Evolutionary conservation across 352 stramenopile species (phyloP), one percentile per base, ranked within the genome.

Genomic region (Phytopythium kandeliae): DNA sequence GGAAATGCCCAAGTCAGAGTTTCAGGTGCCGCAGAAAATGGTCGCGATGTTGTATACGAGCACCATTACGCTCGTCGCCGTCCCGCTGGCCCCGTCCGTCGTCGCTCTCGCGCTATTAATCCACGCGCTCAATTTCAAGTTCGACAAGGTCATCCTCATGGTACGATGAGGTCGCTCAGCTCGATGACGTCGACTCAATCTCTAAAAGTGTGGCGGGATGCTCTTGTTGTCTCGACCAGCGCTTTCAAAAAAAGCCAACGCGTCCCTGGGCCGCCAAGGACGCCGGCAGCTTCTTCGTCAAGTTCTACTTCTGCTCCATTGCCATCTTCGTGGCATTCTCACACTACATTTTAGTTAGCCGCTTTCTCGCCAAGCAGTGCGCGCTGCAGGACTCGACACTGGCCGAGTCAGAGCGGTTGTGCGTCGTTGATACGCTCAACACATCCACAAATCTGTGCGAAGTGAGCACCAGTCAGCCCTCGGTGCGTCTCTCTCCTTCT

Each of bases 261-360:
- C 86, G 51, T 26, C 80, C 76, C 3, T 91, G 79, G 80, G 83
- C 64, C 26, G 82, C 82, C 8, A 89, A 85, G 41, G 79, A 88
- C 45, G 80, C 79, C 0, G 83, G 78, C 19, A 84, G 62, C 56
- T 94, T 92, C 43, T 94, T 94, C 63, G 85, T 94, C 63, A 94
- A 94, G 62, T 88, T 92, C 45, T 94, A 87, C 67, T 86, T 86
- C 49, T 80, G 73, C 44, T 87, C 80, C 0, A 65, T 89, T 17
- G 35, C 69, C 26, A 74, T 92, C 48, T 88, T 80, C 38, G 54
- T 90, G 30, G 33, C 22, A 0, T 84, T 83, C 55, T 72, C 74
- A 7, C 78, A 86, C 25, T 90, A 73, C 46, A 74, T 90, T 26
- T 55, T 92, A 25, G 53, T 63, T 7, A 81, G 75, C 46, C 45